These are phyloP conservation scores for Pichia sp. DNA, from an alignment of 1,139 yeast species.

Conservation along the genomic window DNA sequence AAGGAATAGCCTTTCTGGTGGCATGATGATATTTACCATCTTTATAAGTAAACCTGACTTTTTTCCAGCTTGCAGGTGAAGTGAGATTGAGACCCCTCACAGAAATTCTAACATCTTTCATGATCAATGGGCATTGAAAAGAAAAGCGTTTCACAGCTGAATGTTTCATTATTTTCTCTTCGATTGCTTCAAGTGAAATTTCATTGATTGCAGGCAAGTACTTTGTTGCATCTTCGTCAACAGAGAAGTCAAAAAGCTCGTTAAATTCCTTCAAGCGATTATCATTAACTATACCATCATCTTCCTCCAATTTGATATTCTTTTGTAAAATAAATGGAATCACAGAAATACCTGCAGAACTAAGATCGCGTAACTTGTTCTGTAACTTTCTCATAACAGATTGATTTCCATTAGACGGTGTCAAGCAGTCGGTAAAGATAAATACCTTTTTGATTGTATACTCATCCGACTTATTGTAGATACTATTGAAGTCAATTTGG, in stretches of 20 bases:
- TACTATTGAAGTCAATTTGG: slow-evolving; percentile 32
- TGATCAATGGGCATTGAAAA: slow-evolving; percentile 52
- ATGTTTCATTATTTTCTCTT: slow-evolving; percentile 44
- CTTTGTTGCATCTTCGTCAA: slow-evolving; percentile 13
- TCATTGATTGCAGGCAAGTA: slow-evolving; percentile 31
- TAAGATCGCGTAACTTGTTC: slow-evolving; percentile 54
- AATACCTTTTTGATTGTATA: slow-evolving; percentile 40
- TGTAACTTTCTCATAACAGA: slow-evolving; percentile 39
- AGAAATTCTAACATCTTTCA: slow-evolving; percentile 53
- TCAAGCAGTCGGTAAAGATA: slow-evolving; percentile 54
- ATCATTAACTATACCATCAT: slow-evolving; percentile 9
- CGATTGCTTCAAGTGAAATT: slow-evolving; percentile 39
- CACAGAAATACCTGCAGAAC: slow-evolving; percentile 44
- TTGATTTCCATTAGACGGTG: slow-evolving; percentile 36
- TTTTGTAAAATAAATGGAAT: slow-evolving; percentile 53
- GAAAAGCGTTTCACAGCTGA: slow-evolving; percentile 57
- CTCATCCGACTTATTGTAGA: slow-evolving; percentile 27
- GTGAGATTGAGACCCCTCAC: slow-evolving; percentile 66
- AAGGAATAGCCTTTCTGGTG: slow-evolving; percentile 38
- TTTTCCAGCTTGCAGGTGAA: slow-evolving; percentile 35
- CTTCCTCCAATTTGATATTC: slow-evolving; percentile 20
- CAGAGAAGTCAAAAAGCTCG: slow-evolving; percentile 30
- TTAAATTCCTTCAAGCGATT: slow-evolving; percentile 36
- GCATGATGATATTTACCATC: slow-evolving; percentile 49
- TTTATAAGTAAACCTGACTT: slow-evolving; percentile 39